Conservation (phyloP, 176 grass and related monocot genomes). For the Oryza officinalis region DNA sequence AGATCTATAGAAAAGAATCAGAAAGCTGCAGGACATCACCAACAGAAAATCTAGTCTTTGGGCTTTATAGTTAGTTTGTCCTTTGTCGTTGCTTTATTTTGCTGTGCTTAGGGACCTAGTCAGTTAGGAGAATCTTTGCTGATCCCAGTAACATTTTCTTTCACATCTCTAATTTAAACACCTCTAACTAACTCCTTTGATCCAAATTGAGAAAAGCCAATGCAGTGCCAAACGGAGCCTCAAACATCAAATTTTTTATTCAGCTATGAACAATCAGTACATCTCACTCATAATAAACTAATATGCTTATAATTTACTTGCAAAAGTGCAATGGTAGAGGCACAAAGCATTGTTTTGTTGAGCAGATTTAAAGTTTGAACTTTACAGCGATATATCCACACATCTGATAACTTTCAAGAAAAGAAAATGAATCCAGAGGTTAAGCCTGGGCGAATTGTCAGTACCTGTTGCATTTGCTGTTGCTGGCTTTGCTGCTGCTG, state of each 20-base stretch:
- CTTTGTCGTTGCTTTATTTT: neutral
- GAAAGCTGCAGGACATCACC: too few species aligned
- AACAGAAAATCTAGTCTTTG: too few species aligned
- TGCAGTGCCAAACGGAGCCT: too few species aligned
- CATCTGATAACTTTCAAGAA: slow-evolving; percentile 3
- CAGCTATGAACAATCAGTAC: neutral
- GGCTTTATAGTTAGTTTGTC: neutral
- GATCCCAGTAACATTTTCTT: too few species aligned
- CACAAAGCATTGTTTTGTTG: neutral
- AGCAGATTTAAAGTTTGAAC: slow-evolving; percentile 11
- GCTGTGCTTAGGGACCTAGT: neutral
- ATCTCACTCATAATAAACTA: neutral
- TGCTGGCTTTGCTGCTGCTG: slow-evolving; percentile 70
- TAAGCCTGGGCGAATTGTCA: neutral
- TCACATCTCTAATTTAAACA: too few species aligned
- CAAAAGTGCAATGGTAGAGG: neutral
- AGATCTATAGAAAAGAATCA: too few species aligned
- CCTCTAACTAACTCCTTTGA: too few species aligned
- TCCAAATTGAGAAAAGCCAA: too few species aligned
- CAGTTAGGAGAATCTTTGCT: too few species aligned
- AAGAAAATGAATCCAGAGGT: slow-evolving; percentile 16
- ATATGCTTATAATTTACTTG: neutral
- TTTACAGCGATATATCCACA: neutral
- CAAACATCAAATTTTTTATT: neutral
- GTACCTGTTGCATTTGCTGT: slow-evolving; percentile 82